Percentiles rank a stretch among this genome's conserved stretches.
These are phyloP conservation scores for Theileria parva DNA, from an alignment of 169 alveolate species.

Conservation along the genomic window DNA sequence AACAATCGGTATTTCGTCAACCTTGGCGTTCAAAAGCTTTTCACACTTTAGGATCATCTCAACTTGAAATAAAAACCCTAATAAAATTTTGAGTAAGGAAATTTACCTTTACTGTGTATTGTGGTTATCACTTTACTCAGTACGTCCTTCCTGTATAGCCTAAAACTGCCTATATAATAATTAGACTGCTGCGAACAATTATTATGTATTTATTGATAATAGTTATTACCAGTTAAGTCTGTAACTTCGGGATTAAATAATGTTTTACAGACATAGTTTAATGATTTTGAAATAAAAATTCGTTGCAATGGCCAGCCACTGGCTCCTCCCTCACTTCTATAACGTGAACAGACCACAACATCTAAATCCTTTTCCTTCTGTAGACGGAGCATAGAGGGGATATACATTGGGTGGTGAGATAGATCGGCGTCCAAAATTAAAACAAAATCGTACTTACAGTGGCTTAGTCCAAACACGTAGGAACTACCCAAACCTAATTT, in stretches of 20 bases:
- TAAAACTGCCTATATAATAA: conserved; percentile 59
- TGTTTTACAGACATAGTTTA: conserved; percentile 88
- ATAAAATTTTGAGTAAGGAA: neutral
- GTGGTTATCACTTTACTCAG: conserved; percentile 75
- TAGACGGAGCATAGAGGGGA: conserved; percentile 86
- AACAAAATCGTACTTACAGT: conserved; percentile 89
- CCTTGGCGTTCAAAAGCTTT: conserved; percentile 77
- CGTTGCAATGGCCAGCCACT: conserved; percentile 94
- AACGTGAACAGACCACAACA: conserved; percentile 96
- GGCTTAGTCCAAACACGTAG: conserved; percentile 91
- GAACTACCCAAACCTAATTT: conserved; percentile 96
- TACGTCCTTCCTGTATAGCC: conserved; percentile 89
- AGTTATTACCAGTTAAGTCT: conserved; percentile 92
- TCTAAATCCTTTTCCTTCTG: conserved; percentile 88
- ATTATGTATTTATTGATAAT: neutral
- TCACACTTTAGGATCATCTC: conserved; percentile 93
- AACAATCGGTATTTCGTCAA: conserved; percentile 95
- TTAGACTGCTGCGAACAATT: neutral
- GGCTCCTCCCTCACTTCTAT: conserved; percentile 92
- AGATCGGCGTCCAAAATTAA: conserved; percentile 97
- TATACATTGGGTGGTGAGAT: conserved; percentile 95
- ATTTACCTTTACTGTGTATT: conserved; percentile 34
- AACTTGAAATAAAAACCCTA: conserved; percentile 96
- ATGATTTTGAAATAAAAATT: conserved; percentile 91
- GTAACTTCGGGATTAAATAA: conserved; percentile 79